phyloP scores from a whole-genome alignment of 768 basidiomycete genomes.

The Rhizopogon roseolus region DNA sequence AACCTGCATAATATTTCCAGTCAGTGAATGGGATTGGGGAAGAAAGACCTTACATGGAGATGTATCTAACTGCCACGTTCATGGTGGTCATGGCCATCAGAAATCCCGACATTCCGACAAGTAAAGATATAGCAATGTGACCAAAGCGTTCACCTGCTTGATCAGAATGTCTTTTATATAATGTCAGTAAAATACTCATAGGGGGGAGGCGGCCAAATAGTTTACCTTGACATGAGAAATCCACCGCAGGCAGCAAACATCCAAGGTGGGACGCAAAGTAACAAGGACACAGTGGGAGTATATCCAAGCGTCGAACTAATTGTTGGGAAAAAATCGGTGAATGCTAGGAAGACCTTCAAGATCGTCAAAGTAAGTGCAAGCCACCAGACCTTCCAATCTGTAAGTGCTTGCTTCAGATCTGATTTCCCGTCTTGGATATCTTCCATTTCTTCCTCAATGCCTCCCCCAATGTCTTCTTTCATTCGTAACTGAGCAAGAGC shows the following conservation, averaged over 20 bases:
- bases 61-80: slow-evolving; percentile 57
- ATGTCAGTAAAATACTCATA: neutral
- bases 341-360: slow-evolving; percentile 56
- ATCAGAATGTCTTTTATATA: slow-evolving; percentile 59
- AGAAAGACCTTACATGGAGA: slow-evolving; percentile 48
- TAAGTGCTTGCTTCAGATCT: slow-evolving; percentile 56
- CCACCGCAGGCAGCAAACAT: slow-evolving; percentile 54
- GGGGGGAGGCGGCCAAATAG: neutral
- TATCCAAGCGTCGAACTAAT: slow-evolving; percentile 69
- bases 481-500: slow-evolving; percentile 55
- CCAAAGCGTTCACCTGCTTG: slow-evolving; percentile 62
- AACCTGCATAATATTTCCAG: slow-evolving; percentile 40
- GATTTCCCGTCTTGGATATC: slow-evolving; percentile 22
- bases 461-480: slow-evolving; percentile 59
- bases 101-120: slow-evolving; percentile 65
- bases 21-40: neutral
- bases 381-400: slow-evolving; percentile 86
- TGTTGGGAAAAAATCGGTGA: slow-evolving; percentile 81
- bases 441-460: slow-evolving; percentile 38
- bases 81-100: slow-evolving; percentile 59
- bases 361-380: slow-evolving; percentile 59
- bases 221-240: slow-evolving; percentile 47
- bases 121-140: slow-evolving; percentile 52
- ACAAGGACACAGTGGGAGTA: slow-evolving; percentile 55
- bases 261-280: slow-evolving; percentile 73